Percentiles rank a stretch among this genome's conserved stretches.
Conservation (phyloP, 192 early-diverging fungal genomes). For the Diversispora eburnea region DNA sequence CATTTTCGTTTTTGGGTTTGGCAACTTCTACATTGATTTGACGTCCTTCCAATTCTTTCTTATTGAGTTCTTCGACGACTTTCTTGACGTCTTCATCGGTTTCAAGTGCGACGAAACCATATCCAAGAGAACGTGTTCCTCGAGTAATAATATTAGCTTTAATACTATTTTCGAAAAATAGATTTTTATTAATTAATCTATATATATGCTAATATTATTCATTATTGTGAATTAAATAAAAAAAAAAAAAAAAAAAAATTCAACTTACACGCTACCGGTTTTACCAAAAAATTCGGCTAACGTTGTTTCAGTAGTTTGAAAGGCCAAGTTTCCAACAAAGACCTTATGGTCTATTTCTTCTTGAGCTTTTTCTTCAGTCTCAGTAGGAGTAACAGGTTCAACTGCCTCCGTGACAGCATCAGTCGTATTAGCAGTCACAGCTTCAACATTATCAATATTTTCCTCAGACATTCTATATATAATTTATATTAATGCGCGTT, state of each 20-base stretch:
- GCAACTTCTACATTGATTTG: conserved; percentile 89
- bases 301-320: conserved; percentile 77
- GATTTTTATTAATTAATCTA: not conserved
- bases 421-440: not conserved
- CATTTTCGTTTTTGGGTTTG: conserved; percentile 54
- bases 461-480: conserved; percentile 3
- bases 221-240: conserved; percentile 16
- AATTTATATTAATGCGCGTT: not conserved
- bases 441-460: not conserved
- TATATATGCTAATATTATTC: conserved; percentile 15
- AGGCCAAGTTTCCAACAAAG: conserved; percentile 94
- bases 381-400: not conserved
- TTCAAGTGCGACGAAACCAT: conserved; percentile 88
- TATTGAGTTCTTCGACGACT: conserved; percentile 70
- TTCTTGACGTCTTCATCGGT: conserved; percentile 65
- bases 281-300: conserved; percentile 72
- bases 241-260: not conserved
- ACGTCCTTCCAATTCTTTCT: conserved; percentile 83
- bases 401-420: not conserved
- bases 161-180: conserved; percentile 39
- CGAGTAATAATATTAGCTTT: conserved; percentile 80
- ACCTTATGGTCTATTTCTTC: conserved; percentile 67
- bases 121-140: conserved; percentile 81
- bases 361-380: conserved; percentile 13
- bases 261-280: conserved; percentile 75